phyloP scores from a whole-genome alignment of 2,329 filamentous ascomycete species.

The Ceratocystis ficicola region DNA sequence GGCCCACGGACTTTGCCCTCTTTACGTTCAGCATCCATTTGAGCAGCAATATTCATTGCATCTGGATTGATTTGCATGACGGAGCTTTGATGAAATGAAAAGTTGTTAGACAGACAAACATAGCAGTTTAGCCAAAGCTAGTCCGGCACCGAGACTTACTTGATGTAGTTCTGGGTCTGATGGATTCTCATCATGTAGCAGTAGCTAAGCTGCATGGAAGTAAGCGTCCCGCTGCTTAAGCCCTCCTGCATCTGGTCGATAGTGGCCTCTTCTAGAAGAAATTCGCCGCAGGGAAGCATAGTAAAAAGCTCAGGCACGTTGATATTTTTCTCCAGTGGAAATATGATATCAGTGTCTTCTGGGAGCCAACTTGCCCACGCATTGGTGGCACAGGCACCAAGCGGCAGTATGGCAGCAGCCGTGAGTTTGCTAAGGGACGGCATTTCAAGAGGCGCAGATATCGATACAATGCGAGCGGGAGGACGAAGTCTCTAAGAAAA shows the following conservation, averaged over 20 bases:
- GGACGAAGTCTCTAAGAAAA: too few species aligned
- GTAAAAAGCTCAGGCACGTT: conserved; percentile 40
- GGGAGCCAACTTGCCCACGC: conserved; percentile 2
- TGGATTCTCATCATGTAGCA: conserved; percentile 51
- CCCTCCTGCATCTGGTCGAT: conserved; percentile 54
- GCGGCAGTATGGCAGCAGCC: not conserved
- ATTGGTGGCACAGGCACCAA: not conserved
- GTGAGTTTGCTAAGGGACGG: not conserved
- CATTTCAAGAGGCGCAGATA: not conserved
- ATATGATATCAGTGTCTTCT: conserved; percentile 23
- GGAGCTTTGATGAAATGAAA: conserved; percentile 31
- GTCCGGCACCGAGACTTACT: conserved; percentile 32
- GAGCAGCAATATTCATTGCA: conserved; percentile 46
- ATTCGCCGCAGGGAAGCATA: conserved; percentile 48
- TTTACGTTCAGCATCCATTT: conserved; percentile 48
- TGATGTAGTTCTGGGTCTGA: conserved; percentile 54
- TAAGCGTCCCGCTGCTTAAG: conserved; percentile 43
- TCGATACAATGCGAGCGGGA: not conserved
- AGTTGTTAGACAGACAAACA: not conserved
- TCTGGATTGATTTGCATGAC: conserved; percentile 59
- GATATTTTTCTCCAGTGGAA: conserved; percentile 31
- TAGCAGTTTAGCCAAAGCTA: not conserved
- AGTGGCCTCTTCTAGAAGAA: conserved; percentile 56
- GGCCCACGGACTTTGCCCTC: conserved; percentile 46
- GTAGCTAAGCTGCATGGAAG: conserved; percentile 44